These are phyloP conservation scores for Chlamydomonas sp. DNA, from an alignment of 139 green algal genomes.

Conservation along the genomic window DNA sequence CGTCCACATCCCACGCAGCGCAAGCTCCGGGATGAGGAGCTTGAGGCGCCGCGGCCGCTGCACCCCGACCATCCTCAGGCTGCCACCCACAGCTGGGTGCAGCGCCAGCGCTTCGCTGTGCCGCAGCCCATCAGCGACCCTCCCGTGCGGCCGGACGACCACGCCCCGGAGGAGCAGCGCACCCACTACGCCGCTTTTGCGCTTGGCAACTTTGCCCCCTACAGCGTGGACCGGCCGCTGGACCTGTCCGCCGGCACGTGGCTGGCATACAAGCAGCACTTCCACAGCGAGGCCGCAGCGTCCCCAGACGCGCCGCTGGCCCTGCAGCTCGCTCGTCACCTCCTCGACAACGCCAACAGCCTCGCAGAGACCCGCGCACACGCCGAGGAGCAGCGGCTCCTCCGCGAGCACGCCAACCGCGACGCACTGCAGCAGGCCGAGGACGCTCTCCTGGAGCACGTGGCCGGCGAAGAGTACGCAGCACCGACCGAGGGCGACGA, in stretches of 20 bases:
- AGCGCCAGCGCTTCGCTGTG: neutral
- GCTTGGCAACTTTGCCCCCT: constrained; percentile 8
- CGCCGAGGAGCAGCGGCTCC: neutral
- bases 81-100: neutral
- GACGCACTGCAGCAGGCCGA: neutral
- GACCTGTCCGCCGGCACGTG: neutral
- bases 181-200: neutral
- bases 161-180: neutral
- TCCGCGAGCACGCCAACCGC: neutral
- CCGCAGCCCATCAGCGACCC: neutral
- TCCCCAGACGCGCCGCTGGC: too few species aligned
- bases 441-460: neutral
- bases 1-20: too few species aligned
- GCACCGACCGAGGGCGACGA: neutral
- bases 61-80: neutral
- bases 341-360: neutral
- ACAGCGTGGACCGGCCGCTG: neutral
- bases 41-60: neutral
- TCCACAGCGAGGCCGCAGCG: neutral
- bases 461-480: neutral
- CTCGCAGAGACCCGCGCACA: neutral
- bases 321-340: neutral
- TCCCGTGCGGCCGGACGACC: neutral
- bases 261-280: neutral
- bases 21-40: too few species aligned